Evolutionary conservation across 2,329 filamentous ascomycete species (phyloP).

Genomic region (Alternaria dauci): DNA sequence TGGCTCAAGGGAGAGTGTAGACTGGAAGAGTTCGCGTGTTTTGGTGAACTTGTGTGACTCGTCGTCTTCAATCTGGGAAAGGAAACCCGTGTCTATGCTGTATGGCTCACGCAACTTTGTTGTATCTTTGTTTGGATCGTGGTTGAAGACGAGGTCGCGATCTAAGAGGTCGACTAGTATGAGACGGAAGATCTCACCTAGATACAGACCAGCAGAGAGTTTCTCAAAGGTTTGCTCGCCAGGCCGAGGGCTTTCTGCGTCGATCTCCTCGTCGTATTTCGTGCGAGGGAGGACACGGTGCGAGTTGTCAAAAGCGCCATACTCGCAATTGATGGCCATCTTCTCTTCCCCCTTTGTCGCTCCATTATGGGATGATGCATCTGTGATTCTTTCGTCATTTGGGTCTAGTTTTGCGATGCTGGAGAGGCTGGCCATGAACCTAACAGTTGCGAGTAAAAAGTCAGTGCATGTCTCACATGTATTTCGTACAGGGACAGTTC

Average conservation of each 20-base stretch:
- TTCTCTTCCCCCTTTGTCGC: conserved; percentile 10
- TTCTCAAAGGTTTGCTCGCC: conserved; percentile 58
- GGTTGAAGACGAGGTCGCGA: conserved; percentile 73
- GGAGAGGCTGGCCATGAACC: conserved; percentile 84
- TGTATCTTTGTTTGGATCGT: conserved; percentile 68
- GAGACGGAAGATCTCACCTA: conserved; percentile 57
- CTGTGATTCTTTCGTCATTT: conserved; percentile 11
- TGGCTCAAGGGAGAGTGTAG: conserved; percentile 31
- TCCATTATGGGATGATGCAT: background rate
- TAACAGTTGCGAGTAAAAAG: background rate
- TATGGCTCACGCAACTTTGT: conserved; percentile 78
- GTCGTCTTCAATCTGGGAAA: conserved; percentile 82
- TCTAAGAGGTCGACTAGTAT: conserved; percentile 66
- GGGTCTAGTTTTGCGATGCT: conserved; percentile 77
- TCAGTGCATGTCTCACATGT: background rate
- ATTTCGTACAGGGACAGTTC: background rate
- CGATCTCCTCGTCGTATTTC: conserved; percentile 63
- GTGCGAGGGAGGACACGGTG: conserved; percentile 86
- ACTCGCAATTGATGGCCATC: conserved; percentile 98
- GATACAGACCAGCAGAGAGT: conserved; percentile 57
- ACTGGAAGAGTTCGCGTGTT: conserved; percentile 32
- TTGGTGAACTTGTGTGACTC: conserved; percentile 25
- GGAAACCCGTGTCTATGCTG: conserved; percentile 85
- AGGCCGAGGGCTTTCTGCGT: conserved; percentile 55
- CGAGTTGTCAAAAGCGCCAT: conserved; percentile 96